Percentiles rank a stretch among this genome's conserved stretches.
Conservation (phyloP, 768 basidiomycete genomes). For the Amanita muscaria region DNA sequence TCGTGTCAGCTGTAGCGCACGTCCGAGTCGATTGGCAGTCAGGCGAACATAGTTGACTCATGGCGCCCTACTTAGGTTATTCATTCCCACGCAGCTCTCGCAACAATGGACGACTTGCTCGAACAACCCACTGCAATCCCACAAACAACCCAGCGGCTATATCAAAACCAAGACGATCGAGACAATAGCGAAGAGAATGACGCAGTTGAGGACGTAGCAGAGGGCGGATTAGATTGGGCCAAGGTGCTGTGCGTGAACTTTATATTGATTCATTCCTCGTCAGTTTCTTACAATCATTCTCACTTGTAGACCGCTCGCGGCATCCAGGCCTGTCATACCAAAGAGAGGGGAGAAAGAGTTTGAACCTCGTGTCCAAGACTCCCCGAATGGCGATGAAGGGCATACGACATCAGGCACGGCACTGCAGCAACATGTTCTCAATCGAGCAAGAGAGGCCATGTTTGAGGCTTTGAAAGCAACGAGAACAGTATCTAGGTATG, state of each 20-base stretch:
- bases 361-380: conserved; percentile 46
- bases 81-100: no score
- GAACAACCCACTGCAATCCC: conserved; percentile 14
- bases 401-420: conserved; percentile 39
- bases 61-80: no score
- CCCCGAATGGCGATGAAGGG: not conserved
- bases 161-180: no score
- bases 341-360: conserved; percentile 98
- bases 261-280: not conserved
- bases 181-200: conserved; percentile 30
- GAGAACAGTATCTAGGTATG: conserved; percentile 70
- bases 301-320: conserved; percentile 5
- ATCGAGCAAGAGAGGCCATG: conserved; percentile 78
- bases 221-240: conserved; percentile 76
- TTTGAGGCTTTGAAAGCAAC: conserved; percentile 69
- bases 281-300: not conserved
- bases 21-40: no score
- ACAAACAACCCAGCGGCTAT: conserved; percentile 10
- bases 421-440: conserved; percentile 74
- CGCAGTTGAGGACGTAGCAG: conserved; percentile 57
- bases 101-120: conserved; percentile 6
- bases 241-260: conserved; percentile 47
- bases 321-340: conserved; percentile 60
- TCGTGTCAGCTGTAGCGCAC: no score
- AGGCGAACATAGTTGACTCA: no score